phyloP scores from a whole-genome alignment of 805 yeast genomes.

The Saccharomycopsis synnaedendra region DNA sequence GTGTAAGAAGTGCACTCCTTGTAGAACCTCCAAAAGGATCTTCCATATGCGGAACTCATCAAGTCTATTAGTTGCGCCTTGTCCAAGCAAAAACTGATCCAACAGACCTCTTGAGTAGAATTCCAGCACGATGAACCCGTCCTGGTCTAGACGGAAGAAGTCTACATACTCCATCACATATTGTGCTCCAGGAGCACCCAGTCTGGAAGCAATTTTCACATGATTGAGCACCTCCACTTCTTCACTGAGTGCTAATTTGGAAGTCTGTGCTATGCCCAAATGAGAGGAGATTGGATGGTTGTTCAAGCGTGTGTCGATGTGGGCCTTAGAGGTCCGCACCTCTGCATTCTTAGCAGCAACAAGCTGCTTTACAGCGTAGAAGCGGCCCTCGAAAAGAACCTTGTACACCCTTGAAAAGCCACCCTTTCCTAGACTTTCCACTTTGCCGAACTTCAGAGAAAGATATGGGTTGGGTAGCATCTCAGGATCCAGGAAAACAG shows the following conservation, averaged over 20 bases:
- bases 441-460: slow-evolving; percentile 39
- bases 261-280: slow-evolving; percentile 3
- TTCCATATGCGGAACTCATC: slow-evolving; percentile 99
- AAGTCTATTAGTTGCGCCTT: slow-evolving; percentile 61
- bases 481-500: slow-evolving; percentile 11
- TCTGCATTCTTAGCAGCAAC: background rate
- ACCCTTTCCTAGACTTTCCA: slow-evolving; percentile 67
- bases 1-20: slow-evolving; percentile 77
- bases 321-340: background rate
- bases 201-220: slow-evolving; percentile 19
- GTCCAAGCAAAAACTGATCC: slow-evolving; percentile 67
- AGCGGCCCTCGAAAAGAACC: slow-evolving; percentile 48
- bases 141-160: slow-evolving; percentile 72
- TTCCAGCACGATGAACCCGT: slow-evolving; percentile 86
- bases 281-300: slow-evolving; percentile 9
- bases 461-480: slow-evolving; percentile 31
- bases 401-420: slow-evolving; percentile 86
- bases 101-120: slow-evolving; percentile 91
- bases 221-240: slow-evolving; percentile 26
- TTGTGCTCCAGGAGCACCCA: slow-evolving; percentile 30
- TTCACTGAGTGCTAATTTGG: slow-evolving; percentile 17
- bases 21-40: slow-evolving; percentile 70
- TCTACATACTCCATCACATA: slow-evolving; percentile 70
- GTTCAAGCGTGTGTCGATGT: slow-evolving; percentile 5
- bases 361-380: slow-evolving; percentile 68